Evolutionary conservation across 1,139 yeast genomes (phyloP).

Genomic region (Taiozyma sp.): DNA sequence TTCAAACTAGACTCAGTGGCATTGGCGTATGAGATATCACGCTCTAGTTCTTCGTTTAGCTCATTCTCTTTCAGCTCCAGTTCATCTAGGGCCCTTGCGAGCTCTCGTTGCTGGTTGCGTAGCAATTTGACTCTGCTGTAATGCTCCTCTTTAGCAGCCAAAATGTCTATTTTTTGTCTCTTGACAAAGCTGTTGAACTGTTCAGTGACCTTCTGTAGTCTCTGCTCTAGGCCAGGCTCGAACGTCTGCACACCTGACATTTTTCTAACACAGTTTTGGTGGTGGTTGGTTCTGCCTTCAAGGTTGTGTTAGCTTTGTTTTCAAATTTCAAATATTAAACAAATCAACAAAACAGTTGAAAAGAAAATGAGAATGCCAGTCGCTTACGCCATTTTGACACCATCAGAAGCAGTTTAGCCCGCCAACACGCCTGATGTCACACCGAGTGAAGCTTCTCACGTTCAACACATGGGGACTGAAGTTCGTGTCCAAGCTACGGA

Average conservation of each 20-base stretch:
- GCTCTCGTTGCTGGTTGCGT: slow-evolving; percentile 24
- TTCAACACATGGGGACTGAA: slow-evolving; percentile 90
- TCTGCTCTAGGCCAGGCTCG: slow-evolving; percentile 21
- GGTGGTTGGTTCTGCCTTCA: background rate
- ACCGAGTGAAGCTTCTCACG: slow-evolving; percentile 47
- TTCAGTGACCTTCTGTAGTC: slow-evolving; percentile 23
- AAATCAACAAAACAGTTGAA: background rate
- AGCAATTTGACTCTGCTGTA: slow-evolving; percentile 15
- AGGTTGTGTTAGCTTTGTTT: background rate
- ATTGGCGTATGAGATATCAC: slow-evolving; percentile 18
- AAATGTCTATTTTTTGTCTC: slow-evolving; percentile 20
- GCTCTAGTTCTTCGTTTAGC: slow-evolving; percentile 19
- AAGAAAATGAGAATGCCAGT: background rate
- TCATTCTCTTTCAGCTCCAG: slow-evolving; percentile 22
- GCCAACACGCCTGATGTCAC: background rate
- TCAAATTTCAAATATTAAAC: background rate
- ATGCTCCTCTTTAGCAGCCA: slow-evolving; percentile 21
- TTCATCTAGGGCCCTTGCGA: slow-evolving; percentile 18
- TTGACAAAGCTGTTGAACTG: slow-evolving; percentile 23
- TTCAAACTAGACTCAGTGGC: slow-evolving; percentile 16
- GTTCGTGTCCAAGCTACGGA: slow-evolving; percentile 66
- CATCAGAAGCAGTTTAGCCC: background rate
- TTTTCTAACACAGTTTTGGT: background rate
- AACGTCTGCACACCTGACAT: slow-evolving; percentile 11
- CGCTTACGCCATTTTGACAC: background rate